These are phyloP conservation scores for Pelomyxa schiedti DNA, from an alignment of 78 protist genomes.

Conservation along the genomic window DNA sequence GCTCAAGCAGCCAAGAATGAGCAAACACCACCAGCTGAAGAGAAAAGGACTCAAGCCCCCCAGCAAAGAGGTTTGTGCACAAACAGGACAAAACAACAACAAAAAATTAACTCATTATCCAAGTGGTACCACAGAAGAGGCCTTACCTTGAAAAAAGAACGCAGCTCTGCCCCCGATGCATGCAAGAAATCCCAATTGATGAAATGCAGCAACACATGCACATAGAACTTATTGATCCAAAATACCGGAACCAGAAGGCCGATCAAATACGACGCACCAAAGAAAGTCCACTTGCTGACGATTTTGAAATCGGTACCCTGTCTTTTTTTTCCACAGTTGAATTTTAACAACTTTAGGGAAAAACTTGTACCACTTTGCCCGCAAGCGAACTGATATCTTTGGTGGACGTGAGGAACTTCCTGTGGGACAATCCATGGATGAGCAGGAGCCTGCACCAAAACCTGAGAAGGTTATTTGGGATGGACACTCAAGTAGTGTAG, in stretches of 20 bases:
- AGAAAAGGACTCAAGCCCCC: too few species aligned
- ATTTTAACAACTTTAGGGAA: neutral
- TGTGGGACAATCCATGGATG: neutral
- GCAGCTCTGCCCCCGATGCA: constrained; percentile 45
- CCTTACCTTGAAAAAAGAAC: neutral
- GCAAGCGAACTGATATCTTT: constrained; percentile 21
- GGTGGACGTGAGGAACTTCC: neutral
- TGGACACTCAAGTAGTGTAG: constrained; percentile 35
- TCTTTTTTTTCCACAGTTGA: neutral
- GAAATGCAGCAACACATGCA: constrained; percentile 74
- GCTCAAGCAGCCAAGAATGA: too few species aligned
- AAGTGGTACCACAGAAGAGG: neutral
- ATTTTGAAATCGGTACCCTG: constrained; percentile 33
- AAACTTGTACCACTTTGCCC: constrained; percentile 35
- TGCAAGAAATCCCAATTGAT: constrained; percentile 42
- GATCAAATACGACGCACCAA: neutral
- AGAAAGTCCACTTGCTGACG: neutral
- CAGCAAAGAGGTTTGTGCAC: constrained; percentile 35
- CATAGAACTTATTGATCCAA: constrained; percentile 55
- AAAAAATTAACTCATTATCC: neutral
- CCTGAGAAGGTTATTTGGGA: constrained; percentile 44
- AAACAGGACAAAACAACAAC: neutral
- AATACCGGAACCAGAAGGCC: neutral
- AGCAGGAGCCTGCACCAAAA: constrained; percentile 2
- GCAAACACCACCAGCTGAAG: too few species aligned